Evolutionary conservation across 2,329 filamentous ascomycete species (phyloP).

Genomic region (Huntiella omanensis): DNA sequence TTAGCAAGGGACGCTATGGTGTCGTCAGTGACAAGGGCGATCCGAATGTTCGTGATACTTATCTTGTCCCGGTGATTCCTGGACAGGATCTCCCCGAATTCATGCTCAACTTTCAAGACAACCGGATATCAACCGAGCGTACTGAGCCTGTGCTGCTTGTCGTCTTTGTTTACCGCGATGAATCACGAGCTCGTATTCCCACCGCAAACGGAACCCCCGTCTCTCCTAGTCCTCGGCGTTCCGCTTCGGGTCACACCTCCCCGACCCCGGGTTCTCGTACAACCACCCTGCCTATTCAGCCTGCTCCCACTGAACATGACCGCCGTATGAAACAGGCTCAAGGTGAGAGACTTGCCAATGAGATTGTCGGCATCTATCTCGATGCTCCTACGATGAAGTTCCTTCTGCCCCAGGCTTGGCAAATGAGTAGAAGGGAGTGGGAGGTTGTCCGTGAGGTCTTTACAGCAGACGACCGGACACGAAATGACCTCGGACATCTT

Average conservation of each 20-base stretch:
- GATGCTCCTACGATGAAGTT: constrained; percentile 48
- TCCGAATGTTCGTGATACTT: constrained; percentile 70
- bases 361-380: constrained; percentile 45
- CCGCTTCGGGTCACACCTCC: constrained; percentile 13
- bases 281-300: constrained; percentile 5
- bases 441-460: constrained; percentile 52
- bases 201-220: not conserved
- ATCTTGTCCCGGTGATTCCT: constrained; percentile 68
- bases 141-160: constrained; percentile 63
- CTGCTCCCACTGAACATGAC: constrained; percentile 5
- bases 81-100: constrained; percentile 66
- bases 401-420: constrained; percentile 47
- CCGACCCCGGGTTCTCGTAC: constrained; percentile 18
- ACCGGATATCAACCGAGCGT: constrained; percentile 52
- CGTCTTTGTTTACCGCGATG: constrained; percentile 65
- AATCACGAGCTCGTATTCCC: constrained; percentile 14
- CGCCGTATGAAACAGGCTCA: constrained; percentile 13
- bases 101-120: constrained; percentile 71
- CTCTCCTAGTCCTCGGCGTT: constrained; percentile 10
- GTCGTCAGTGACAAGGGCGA: constrained; percentile 62
- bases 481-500: constrained; percentile 40
- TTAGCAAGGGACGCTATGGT: constrained; percentile 63
- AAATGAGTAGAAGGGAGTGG: constrained; percentile 55
- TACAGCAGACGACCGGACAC: constrained; percentile 43
- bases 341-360: constrained; percentile 38